Conservation (phyloP, 1,284 basidiomycete species). For the Inonotus obliquus region DNA sequence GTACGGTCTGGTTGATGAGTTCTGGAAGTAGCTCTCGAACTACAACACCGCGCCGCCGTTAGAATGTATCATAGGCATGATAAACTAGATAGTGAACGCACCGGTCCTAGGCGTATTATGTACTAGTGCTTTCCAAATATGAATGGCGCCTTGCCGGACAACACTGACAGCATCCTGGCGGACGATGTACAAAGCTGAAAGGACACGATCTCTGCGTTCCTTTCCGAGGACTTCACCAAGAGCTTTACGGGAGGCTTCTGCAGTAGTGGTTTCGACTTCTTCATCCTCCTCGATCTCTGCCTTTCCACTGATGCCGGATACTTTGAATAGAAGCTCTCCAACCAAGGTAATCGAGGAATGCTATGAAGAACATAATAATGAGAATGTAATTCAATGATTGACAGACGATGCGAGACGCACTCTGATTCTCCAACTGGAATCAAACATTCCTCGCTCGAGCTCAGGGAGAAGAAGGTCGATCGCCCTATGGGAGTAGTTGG, state of each 20-base stretch:
- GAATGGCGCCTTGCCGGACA: constrained; percentile 89
- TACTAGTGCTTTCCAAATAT: constrained; percentile 98
- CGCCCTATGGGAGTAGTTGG: constrained; percentile 89
- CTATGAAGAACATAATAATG: constrained; percentile 33
- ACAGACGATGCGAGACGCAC: constrained; percentile 40
- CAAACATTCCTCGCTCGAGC: constrained; percentile 93
- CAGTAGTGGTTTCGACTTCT: constrained; percentile 56
- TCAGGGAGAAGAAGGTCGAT: constrained; percentile 94
- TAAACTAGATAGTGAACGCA: constrained; percentile 28
- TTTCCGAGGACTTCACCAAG: constrained; percentile 85
- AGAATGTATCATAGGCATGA: background rate
- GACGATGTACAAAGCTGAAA: constrained; percentile 89
- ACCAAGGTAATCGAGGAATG: constrained; percentile 95
- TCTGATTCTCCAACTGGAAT: constrained; percentile 91
- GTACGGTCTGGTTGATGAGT: constrained; percentile 74
- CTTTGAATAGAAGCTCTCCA: constrained; percentile 94
- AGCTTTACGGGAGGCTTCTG: constrained; percentile 79
- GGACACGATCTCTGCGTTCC: constrained; percentile 86
- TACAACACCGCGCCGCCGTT: constrained; percentile 24
- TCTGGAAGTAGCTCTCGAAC: constrained; percentile 94
- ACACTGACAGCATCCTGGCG: constrained; percentile 90
- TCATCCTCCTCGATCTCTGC: constrained; percentile 78
- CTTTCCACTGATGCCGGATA: constrained; percentile 97
- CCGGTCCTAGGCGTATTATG: constrained; percentile 85
- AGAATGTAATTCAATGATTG: background rate